A percentile compares a stretch with the other conserved stretches of the same genome.
Conservation (phyloP, 768 basidiomycete genomes). For the Boletus patriciae region DNA sequence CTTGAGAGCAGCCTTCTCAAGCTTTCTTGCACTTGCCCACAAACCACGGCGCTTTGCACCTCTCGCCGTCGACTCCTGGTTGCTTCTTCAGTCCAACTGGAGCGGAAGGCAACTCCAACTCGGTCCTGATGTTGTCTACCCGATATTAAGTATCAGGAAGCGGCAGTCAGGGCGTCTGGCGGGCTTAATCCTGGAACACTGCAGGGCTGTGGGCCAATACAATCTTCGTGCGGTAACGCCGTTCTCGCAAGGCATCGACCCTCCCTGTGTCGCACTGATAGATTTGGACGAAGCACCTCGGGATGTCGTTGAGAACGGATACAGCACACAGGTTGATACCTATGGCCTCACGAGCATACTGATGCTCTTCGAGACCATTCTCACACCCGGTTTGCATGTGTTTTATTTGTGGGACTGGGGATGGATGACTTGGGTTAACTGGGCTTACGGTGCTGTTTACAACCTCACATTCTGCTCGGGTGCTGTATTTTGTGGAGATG, state of each 20-base stretch:
- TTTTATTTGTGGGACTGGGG: not conserved
- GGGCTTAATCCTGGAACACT: not conserved
- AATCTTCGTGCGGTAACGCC: not conserved
- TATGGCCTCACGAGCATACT: not conserved
- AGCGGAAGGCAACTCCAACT: not conserved
- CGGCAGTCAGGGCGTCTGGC: constrained; percentile 4
- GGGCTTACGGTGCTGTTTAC: not conserved
- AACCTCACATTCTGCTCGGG: not conserved
- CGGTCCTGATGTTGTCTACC: constrained; percentile 1
- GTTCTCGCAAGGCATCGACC: not conserved
- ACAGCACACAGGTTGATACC: not conserved
- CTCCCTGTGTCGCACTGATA: not conserved
- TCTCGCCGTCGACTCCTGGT: not conserved
- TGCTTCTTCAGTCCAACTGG: not conserved
- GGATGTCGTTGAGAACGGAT: not conserved
- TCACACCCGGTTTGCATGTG: not conserved
- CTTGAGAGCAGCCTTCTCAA: not conserved
- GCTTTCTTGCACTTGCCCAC: not conserved
- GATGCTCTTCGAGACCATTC: not conserved
- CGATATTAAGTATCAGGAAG: constrained; percentile 4
- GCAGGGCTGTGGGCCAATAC: too few relatives aligned
- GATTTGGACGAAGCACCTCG: not conserved
- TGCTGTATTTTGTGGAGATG: not conserved
- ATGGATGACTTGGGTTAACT: not conserved
- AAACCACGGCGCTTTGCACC: not conserved